Evolutionary conservation across 768 basidiomycete species (phyloP).

Genomic region (Lactarius hatsudake): DNA sequence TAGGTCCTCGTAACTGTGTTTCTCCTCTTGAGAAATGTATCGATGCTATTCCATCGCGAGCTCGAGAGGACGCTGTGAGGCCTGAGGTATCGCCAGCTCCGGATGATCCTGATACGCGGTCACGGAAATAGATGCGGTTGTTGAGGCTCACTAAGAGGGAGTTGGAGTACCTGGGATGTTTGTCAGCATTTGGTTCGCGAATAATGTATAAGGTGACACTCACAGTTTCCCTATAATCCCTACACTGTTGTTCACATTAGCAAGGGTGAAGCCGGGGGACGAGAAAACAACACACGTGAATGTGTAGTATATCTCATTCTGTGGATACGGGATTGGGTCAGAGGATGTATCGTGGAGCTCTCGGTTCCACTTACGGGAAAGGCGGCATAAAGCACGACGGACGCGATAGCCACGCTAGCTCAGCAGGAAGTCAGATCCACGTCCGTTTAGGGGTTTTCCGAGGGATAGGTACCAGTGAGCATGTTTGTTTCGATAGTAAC

Average conservation of each 20-base stretch:
- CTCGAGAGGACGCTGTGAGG: neutral
- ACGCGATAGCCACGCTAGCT: constrained; percentile 11
- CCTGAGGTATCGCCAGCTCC: neutral
- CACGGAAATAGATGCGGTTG: constrained; percentile 25
- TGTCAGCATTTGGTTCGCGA: neutral
- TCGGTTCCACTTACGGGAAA: constrained; percentile 14
- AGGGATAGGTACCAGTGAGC: constrained; percentile 22
- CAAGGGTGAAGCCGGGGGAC: neutral
- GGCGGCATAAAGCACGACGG: constrained; percentile 12
- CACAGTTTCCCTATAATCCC: constrained; percentile 29
- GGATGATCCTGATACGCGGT: neutral
- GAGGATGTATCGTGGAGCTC: neutral
- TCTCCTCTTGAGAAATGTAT: neutral
- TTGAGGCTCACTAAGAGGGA: constrained; percentile 32
- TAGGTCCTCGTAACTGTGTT: neutral
- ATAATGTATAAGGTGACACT: neutral
- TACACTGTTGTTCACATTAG: constrained; percentile 19
- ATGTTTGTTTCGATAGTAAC: constrained; percentile 32
- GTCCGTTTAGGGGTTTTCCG: neutral
- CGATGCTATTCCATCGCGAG: neutral
- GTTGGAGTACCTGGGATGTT: constrained; percentile 26
- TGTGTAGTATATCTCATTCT: constrained; percentile 22
- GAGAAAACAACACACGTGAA: constrained; percentile 8
- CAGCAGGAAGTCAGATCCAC: neutral
- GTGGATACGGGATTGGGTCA: neutral